Percentiles rank a stretch among this genome's conserved stretches.
Conservation (phyloP, 768 basidiomycete genomes). For the Rubroboletus satanas region DNA sequence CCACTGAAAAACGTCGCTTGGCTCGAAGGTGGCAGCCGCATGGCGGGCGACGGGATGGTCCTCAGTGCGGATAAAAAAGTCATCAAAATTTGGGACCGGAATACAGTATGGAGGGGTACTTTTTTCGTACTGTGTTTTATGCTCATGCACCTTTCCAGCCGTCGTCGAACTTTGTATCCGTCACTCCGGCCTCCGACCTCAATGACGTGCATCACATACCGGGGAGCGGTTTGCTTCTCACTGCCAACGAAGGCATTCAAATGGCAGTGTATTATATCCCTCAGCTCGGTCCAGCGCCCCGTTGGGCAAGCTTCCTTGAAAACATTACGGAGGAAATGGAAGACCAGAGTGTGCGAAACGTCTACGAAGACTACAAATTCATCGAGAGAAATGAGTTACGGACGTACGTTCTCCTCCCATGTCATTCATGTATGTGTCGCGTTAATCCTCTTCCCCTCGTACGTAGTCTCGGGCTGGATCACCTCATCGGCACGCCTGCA, state of each 20-base stretch:
- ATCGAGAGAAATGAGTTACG: slow-evolving; percentile 83
- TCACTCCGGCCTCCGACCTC: slow-evolving; percentile 86
- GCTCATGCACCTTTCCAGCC: slow-evolving; percentile 48
- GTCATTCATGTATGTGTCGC: background rate
- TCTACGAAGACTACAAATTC: slow-evolving; percentile 98
- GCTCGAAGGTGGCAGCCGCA: slow-evolving; percentile 82
- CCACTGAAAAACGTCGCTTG: slow-evolving; percentile 82
- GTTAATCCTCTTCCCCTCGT: background rate
- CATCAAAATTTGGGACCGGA: slow-evolving; percentile 93
- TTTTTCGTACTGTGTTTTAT: background rate
- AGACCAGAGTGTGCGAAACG: slow-evolving; percentile 69
- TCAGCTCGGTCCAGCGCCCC: slow-evolving; percentile 92
- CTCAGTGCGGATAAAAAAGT: slow-evolving; percentile 95
- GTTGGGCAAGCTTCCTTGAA: slow-evolving; percentile 97
- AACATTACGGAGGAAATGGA: slow-evolving; percentile 99
- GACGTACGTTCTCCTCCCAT: slow-evolving; percentile 51
- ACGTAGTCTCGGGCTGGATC: slow-evolving; percentile 83
- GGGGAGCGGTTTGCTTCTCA: slow-evolving; percentile 83
- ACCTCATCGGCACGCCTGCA: slow-evolving; percentile 89
- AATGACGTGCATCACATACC: slow-evolving; percentile 91
- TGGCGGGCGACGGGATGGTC: slow-evolving; percentile 85
- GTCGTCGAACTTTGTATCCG: slow-evolving; percentile 81
- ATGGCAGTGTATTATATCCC: slow-evolving; percentile 95
- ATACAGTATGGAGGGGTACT: slow-evolving; percentile 51
- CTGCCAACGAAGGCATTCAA: slow-evolving; percentile 95